Conservation (phyloP, 768 basidiomycete species). For the Termitomyces sp. region DNA sequence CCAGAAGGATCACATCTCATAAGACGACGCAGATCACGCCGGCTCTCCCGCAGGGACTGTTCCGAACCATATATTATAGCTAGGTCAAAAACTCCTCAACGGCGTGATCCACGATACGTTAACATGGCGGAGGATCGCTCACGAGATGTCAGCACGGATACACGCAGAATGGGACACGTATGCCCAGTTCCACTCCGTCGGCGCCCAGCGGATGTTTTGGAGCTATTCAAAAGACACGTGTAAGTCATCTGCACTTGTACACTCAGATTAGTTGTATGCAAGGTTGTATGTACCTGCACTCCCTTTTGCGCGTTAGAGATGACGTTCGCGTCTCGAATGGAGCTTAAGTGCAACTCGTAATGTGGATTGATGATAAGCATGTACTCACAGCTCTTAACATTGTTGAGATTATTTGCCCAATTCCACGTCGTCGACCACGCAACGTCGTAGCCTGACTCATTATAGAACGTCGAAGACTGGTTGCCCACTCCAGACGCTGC, state of each 20-base stretch:
- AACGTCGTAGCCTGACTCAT: constrained; percentile 33
- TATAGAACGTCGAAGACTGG: constrained; percentile 45
- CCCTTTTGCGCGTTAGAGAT: constrained; percentile 43
- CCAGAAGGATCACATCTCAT: constrained; percentile 39
- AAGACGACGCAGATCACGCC: constrained; percentile 45
- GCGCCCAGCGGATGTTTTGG: constrained; percentile 36
- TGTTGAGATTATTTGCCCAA: constrained; percentile 48
- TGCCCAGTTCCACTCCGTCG: constrained; percentile 49
- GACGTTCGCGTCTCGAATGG: constrained; percentile 46
- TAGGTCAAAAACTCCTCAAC: constrained; percentile 10
- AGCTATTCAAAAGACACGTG: constrained; percentile 21
- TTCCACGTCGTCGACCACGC: constrained; percentile 53
- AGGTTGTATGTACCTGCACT: constrained; percentile 35
- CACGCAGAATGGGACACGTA: constrained; percentile 40
- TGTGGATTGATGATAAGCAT: no score
- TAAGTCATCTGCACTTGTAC: not conserved
- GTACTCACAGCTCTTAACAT: constrained; percentile 58
- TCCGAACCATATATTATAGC: constrained; percentile 57
- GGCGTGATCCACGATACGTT: not conserved
- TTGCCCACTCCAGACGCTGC: constrained; percentile 40
- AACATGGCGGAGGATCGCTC: constrained; percentile 12
- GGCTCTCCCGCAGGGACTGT: constrained; percentile 36
- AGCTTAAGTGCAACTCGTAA: no score
- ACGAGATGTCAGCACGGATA: constrained; percentile 55
- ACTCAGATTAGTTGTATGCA: no score